Base-by-base conservation (phyloP, 2,329 filamentous ascomycete genomes). In the Phialocephala sp. region DNA sequence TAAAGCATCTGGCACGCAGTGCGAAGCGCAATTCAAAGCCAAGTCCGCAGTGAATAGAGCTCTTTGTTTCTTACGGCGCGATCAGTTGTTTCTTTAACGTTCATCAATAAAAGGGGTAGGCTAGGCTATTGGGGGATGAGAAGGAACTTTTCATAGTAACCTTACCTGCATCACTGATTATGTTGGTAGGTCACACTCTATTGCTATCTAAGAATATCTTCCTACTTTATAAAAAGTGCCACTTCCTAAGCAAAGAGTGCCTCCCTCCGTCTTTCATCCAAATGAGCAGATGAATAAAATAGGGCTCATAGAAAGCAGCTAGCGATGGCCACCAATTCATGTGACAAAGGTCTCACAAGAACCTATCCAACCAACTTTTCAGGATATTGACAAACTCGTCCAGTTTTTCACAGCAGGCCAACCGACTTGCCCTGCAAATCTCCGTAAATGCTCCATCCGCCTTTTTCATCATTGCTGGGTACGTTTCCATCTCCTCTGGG, bases 401-500 rank as follows among this genome's bases (percentile, higher is more conserved):
- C 20, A n/a, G 27, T 2, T 57, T 57, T 18, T 57, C 27, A 32
- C 27, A 57, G 35, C 55, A 37, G 20, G 32, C 55, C 20, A 57
- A 18, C 35, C 55, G 55, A 35, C 32, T 57, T 18, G 55, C 35
- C 11, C 32, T 37, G 37, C 3, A 8, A 57, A 57, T 37, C 14
- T n/a, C n/a, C 32, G 18, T 57, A 39, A 57, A 36, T 20, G 35
- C 20, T 6, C 32, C 55, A 27, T 57, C 39, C 35, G 37, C 32
- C 39, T 22, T 57, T 36, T 22, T 39, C 55, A 57, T 57, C 32
- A 35, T 37, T 57, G 55, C 32, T 20, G 24, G 32, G 55, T 57
- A 57, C 39, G 32, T 57, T 37, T 57, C 55, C 55, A 57, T 57
- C 55, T 36, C 55, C 14, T 57, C 55, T 39, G 32, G 55, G 6